Conservation (phyloP, 345 rosid genomes). For the Carallia brachiata region DNA sequence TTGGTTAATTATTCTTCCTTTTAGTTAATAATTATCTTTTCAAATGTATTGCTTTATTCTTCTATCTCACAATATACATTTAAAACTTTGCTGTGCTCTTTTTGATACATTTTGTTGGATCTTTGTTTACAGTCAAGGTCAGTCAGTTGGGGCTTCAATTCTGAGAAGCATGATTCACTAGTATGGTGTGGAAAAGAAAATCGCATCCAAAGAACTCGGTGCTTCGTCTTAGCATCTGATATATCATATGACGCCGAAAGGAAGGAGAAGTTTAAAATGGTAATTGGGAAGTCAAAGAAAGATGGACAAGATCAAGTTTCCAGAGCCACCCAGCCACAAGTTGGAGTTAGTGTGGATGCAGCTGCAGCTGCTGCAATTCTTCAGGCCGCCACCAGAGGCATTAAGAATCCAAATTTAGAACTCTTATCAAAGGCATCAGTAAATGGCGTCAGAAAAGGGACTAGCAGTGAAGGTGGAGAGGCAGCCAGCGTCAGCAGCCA, state of each 20-base stretch:
- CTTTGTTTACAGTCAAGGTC: slow-evolving; percentile 51
- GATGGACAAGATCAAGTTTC: slow-evolving; percentile 52
- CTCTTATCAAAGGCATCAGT: slow-evolving; percentile 40
- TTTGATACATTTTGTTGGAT: slow-evolving; percentile 2
- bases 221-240: slow-evolving; percentile 43
- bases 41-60: no score
- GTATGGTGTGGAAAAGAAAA: slow-evolving; percentile 47
- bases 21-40: no score
- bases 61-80: not conserved
- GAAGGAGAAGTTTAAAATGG: slow-evolving; percentile 83
- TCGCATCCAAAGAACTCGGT: slow-evolving; percentile 42
- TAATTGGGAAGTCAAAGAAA: slow-evolving; percentile 61
- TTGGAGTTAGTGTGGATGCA: slow-evolving; percentile 64
- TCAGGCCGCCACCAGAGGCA: slow-evolving; percentile 87
- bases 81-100: not conserved
- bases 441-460: slow-evolving; percentile 37
- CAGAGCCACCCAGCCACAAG: slow-evolving; percentile 47
- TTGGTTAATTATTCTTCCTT: no score
- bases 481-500: slow-evolving; percentile 17
- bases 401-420: slow-evolving; percentile 66
- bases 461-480: slow-evolving; percentile 39
- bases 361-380: slow-evolving; percentile 90
- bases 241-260: slow-evolving; percentile 57
- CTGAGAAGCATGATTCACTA: slow-evolving; percentile 42
- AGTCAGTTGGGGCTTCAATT: slow-evolving; percentile 33